These are phyloP conservation scores for Trametes cingulata DNA, from an alignment of 768 basidiomycete genomes.

Conservation along the genomic window DNA sequence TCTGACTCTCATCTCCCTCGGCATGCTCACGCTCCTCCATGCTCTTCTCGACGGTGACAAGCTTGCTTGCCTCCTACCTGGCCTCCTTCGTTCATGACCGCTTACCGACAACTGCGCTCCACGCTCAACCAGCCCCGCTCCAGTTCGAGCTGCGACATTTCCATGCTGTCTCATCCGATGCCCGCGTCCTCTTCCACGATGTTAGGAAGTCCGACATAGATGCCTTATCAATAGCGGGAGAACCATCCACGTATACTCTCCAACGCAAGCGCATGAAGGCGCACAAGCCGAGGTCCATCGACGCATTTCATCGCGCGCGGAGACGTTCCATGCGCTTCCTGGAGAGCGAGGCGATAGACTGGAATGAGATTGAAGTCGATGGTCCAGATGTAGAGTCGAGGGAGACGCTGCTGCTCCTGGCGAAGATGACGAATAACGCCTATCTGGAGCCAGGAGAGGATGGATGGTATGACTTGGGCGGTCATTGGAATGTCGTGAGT, in stretches of 20 bases:
- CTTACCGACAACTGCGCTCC: background rate
- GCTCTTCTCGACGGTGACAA: slow-evolving; percentile 24
- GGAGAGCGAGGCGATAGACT: slow-evolving; percentile 48
- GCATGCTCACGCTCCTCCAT: slow-evolving; percentile 19
- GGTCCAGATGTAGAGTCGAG: slow-evolving; percentile 79
- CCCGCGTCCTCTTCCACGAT: slow-evolving; percentile 62
- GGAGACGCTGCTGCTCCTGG: slow-evolving; percentile 75
- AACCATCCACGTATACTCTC: slow-evolving; percentile 40
- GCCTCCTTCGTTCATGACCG: slow-evolving; percentile 7
- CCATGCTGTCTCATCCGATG: slow-evolving; percentile 59
- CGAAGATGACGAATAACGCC: slow-evolving; percentile 95
- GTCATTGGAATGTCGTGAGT: slow-evolving; percentile 61
- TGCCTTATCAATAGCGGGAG: slow-evolving; percentile 11
- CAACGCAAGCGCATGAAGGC: slow-evolving; percentile 41
- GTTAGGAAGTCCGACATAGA: slow-evolving; percentile 30
- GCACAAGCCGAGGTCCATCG: slow-evolving; percentile 49
- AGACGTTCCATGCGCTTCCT: slow-evolving; percentile 30
- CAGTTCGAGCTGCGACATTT: slow-evolving; percentile 69
- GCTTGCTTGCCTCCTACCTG: slow-evolving; percentile 16
- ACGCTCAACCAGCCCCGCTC: slow-evolving; percentile 27
- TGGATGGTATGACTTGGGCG: slow-evolving; percentile 77
- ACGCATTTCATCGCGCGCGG: slow-evolving; percentile 41
- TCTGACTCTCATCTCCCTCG: background rate
- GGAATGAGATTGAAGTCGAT: slow-evolving; percentile 74
- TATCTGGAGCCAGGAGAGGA: slow-evolving; percentile 64